phyloP scores from a whole-genome alignment of 2,329 filamentous ascomycete genomes.

The Alternaria brassicae region DNA sequence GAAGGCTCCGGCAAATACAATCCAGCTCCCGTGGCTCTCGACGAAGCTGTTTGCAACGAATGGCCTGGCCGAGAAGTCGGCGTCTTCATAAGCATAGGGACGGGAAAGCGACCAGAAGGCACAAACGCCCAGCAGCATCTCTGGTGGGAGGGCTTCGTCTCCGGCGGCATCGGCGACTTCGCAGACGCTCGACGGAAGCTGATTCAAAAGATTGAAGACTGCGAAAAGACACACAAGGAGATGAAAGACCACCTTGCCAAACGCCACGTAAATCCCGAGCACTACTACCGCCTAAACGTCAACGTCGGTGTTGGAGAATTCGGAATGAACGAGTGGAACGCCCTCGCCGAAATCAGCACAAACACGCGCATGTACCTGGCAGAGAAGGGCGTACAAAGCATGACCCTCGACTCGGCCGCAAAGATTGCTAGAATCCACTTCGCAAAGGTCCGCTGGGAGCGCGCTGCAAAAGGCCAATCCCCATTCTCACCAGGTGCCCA shows the following conservation, averaged over 20 bases:
- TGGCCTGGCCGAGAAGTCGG: slow-evolving; percentile 94
- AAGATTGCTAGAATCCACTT: slow-evolving; percentile 85
- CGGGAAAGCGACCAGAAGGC: slow-evolving; percentile 80
- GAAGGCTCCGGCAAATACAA: slow-evolving; percentile 93
- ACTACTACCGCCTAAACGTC: slow-evolving; percentile 96
- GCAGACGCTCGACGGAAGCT: slow-evolving; percentile 85
- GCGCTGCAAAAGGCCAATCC: slow-evolving; percentile 47
- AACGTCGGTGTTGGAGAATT: slow-evolving; percentile 96
- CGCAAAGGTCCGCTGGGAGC: slow-evolving; percentile 73
- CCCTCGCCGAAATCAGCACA: slow-evolving; percentile 93
- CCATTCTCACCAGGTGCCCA: slow-evolving; percentile 29
- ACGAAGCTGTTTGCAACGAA: slow-evolving; percentile 90
- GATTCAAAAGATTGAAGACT: slow-evolving; percentile 93
- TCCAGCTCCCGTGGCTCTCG: slow-evolving; percentile 81
- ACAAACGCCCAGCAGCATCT: slow-evolving; percentile 72
- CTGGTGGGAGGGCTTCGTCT: slow-evolving; percentile 91
- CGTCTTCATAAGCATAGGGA: slow-evolving; percentile 93
- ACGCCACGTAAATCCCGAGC: slow-evolving; percentile 81
- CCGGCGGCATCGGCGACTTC: slow-evolving; percentile 77
- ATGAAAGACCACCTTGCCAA: slow-evolving; percentile 83
- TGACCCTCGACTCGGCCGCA: slow-evolving; percentile 76
- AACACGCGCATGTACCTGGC: slow-evolving; percentile 84
- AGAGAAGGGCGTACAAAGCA: slow-evolving; percentile 74
- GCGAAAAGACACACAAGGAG: slow-evolving; percentile 85
- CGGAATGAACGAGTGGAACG: slow-evolving; percentile 98